Percentiles rank a stretch among this genome's conserved stretches.
These are phyloP conservation scores for Aspergillus pseudoviridinutans DNA, from an alignment of 2,329 filamentous ascomycete genomes.

Conservation along the genomic window DNA sequence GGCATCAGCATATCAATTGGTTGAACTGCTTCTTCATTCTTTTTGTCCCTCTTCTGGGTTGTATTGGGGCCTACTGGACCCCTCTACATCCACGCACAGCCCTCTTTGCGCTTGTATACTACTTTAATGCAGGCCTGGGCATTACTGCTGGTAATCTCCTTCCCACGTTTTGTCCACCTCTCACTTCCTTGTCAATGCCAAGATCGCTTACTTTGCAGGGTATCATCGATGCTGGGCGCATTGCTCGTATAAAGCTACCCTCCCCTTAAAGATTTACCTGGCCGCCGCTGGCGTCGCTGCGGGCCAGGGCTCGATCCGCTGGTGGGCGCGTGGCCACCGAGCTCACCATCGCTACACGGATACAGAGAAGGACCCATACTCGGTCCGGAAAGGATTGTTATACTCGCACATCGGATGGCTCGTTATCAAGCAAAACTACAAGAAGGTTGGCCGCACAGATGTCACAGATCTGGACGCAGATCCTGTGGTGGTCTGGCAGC, in stretches of 20 bases:
- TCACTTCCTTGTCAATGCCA: neutral
- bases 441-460: constrained; percentile 76
- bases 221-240: constrained; percentile 83
- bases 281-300: constrained; percentile 73
- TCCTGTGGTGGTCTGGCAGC: constrained; percentile 76
- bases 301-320: constrained; percentile 75
- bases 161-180: neutral
- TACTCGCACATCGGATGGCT: constrained; percentile 84
- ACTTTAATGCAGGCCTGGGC: constrained; percentile 73
- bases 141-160: constrained; percentile 62
- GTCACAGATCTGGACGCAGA: constrained; percentile 82
- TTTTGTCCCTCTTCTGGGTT: constrained; percentile 66
- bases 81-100: constrained; percentile 65
- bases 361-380: constrained; percentile 84
- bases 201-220: constrained; percentile 37
- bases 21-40: constrained; percentile 76
- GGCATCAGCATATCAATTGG: constrained; percentile 88
- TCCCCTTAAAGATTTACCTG: constrained; percentile 71
- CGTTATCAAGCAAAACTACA: constrained; percentile 82
- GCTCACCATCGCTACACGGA: constrained; percentile 86
- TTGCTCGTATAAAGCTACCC: constrained; percentile 68
- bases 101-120: constrained; percentile 68
- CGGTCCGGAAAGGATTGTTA: constrained; percentile 74
- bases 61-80: constrained; percentile 69
- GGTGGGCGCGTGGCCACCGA: constrained; percentile 80